phyloP scores from a whole-genome alignment of 495 filamentous ascomycete species.

The Evansstolkia leycettana region DNA sequence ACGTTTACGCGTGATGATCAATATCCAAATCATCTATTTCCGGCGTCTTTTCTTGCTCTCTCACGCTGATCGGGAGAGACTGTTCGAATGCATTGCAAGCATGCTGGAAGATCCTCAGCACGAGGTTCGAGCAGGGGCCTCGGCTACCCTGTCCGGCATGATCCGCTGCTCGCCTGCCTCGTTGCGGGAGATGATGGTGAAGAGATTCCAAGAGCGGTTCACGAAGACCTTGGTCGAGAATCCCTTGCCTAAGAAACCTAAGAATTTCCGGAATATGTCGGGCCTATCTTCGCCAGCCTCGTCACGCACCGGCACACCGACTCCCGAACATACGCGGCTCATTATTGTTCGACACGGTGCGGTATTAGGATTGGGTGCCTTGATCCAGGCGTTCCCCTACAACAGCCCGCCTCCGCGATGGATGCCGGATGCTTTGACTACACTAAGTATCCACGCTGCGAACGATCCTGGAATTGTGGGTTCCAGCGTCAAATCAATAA shows the following conservation, averaged over 20 bases:
- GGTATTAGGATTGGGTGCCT: conserved; percentile 79
- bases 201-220: conserved; percentile 65
- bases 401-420: conserved; percentile 80
- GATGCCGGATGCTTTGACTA: conserved; percentile 88
- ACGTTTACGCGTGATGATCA: conserved; percentile 89
- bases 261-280: conserved; percentile 18
- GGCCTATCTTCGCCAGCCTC: conserved; percentile 29
- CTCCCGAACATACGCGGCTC: conserved; percentile 70
- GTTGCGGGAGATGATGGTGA: conserved; percentile 65
- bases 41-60: conserved; percentile 88
- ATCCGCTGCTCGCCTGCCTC: conserved; percentile 86
- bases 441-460: conserved; percentile 72
- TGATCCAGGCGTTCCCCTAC: conserved; percentile 96
- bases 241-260: conserved; percentile 69
- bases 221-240: conserved; percentile 62
- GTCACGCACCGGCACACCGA: conserved; percentile 59
- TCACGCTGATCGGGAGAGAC: conserved; percentile 56
- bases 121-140: conserved; percentile 88
- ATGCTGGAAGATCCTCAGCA: conserved; percentile 91
- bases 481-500: conserved; percentile 89
- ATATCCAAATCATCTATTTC: conserved; percentile 99
- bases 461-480: conserved; percentile 87
- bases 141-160: conserved; percentile 90
- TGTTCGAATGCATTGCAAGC: conserved; percentile 81
- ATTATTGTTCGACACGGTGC: conserved; percentile 79